Evolutionary conservation across 768 basidiomycete species (phyloP).

Genomic region (Terana coerulea): DNA sequence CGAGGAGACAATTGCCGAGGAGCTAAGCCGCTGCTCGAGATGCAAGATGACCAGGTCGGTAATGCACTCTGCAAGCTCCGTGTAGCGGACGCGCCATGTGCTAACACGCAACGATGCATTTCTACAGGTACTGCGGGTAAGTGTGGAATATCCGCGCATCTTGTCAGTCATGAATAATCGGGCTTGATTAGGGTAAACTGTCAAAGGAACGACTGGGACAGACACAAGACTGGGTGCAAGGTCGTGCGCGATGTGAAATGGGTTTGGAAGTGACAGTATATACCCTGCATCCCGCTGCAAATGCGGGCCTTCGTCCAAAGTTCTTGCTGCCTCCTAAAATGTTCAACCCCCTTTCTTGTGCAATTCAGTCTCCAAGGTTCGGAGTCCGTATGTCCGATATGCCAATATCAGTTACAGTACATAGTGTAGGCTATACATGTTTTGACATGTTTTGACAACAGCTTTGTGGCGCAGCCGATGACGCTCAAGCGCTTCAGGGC

Average conservation of each 20-base stretch:
- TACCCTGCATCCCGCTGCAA: too few relatives aligned
- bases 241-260: slow-evolving; percentile 7
- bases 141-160: not conserved
- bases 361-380: too few relatives aligned
- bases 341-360: too few relatives aligned
- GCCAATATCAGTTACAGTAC: too few relatives aligned
- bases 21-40: slow-evolving; percentile 7
- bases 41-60: slow-evolving; percentile 17
- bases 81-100: not conserved
- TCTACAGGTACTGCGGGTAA: not conserved
- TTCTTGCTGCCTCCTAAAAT: too few relatives aligned
- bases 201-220: slow-evolving; percentile 15
- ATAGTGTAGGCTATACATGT: too few relatives aligned
- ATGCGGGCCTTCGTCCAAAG: too few relatives aligned
- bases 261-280: slow-evolving; percentile 14
- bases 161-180: too few relatives aligned
- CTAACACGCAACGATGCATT: not conserved
- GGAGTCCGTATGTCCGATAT: too few relatives aligned
- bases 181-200: slow-evolving; percentile 15
- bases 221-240: slow-evolving; percentile 17
- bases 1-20: slow-evolving; percentile 7
- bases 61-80: not conserved
- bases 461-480: too few relatives aligned
- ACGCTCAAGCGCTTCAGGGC: too few relatives aligned
- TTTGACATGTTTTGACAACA: too few relatives aligned